These are phyloP conservation scores for Leucocoprinus sp. DNA, from an alignment of 768 basidiomycete genomes.

Conservation along the genomic window DNA sequence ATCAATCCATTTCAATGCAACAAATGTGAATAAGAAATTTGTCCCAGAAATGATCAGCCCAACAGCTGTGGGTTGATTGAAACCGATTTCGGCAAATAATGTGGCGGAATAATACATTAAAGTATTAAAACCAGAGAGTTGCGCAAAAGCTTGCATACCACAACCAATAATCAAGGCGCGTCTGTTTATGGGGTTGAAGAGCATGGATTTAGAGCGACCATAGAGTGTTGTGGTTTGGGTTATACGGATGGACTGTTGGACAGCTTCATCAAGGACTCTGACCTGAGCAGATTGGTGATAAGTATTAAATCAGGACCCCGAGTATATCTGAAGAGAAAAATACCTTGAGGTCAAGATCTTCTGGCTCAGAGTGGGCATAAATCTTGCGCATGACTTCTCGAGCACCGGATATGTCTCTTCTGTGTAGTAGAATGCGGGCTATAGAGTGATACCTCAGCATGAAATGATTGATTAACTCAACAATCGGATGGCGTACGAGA, in stretches of 20 bases:
- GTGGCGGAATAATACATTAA: constrained; percentile 72
- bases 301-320: background rate
- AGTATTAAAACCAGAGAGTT: constrained; percentile 80
- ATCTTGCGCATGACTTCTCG: constrained; percentile 51
- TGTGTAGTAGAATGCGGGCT: constrained; percentile 57
- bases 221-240: constrained; percentile 52
- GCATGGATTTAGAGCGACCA: constrained; percentile 46
- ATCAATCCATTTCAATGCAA: constrained; percentile 71
- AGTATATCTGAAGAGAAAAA: background rate
- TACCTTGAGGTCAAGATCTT: constrained; percentile 63
- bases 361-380: constrained; percentile 56
- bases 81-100: constrained; percentile 73
- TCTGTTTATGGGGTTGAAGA: constrained; percentile 50
- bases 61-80: constrained; percentile 75
- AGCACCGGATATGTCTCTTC: constrained; percentile 43
- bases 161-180: constrained; percentile 69
- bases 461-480: background rate
- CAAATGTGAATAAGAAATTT: constrained; percentile 70
- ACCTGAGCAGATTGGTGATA: constrained; percentile 26
- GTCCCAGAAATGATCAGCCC: constrained; percentile 73
- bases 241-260: constrained; percentile 54
- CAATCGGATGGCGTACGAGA: constrained; percentile 47
- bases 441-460: background rate
- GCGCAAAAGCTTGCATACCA: constrained; percentile 78
- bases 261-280: constrained; percentile 49